Evolutionary conservation across 805 yeast genomes (phyloP), one percentile per base, ranked within the genome.

Genomic region (Candida fluviatilis): DNA sequence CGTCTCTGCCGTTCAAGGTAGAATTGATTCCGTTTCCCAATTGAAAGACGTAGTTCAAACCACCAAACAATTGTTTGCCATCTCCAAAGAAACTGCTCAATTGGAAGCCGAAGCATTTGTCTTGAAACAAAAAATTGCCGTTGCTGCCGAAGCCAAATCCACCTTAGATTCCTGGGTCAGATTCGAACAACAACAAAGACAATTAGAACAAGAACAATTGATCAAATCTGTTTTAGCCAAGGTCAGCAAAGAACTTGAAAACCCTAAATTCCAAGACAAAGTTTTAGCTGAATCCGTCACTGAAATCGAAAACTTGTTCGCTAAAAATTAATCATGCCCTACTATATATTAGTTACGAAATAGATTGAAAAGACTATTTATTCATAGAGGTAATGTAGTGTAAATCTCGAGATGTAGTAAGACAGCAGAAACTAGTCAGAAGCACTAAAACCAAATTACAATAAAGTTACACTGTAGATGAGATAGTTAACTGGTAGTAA

Each of bases 141-240:
- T 89, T 51, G 91, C 95, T 41, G 55, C 73, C 47, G 96, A 89
- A 76, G 98, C 98, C 59, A 89, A 85, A 75, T 72, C 93, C 41
- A 95, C 91, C 45, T 80, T 93, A 62, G 99, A 93, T 72, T 88
- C 98, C 12, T 93, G 99, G 99, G 97, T 90, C 56, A 87, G 98
- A 80, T 86, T 85, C 70, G 99, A 93, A 76, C 84, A 87, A 52
- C 89, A 88, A 64, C 93, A 90, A 52, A 91, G 97, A 75, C 95
- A 88, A 75, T 71, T 80, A 61, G 95, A 93, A 77, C 99, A 93
- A 77, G 78, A 82, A 69, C 96, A 87, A 69, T 81, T 93, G 57
- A 80, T 95, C 52, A 71, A 84, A 60, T 58, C 89, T 42, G 96
- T 93, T 49, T 85, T 89, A 62, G 73, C 89, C 39, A 89, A 87